These are phyloP conservation scores for Cutaneotrichosporon dermatis DNA, from an alignment of 1,284 basidiomycete genomes.

Conservation along the genomic window DNA sequence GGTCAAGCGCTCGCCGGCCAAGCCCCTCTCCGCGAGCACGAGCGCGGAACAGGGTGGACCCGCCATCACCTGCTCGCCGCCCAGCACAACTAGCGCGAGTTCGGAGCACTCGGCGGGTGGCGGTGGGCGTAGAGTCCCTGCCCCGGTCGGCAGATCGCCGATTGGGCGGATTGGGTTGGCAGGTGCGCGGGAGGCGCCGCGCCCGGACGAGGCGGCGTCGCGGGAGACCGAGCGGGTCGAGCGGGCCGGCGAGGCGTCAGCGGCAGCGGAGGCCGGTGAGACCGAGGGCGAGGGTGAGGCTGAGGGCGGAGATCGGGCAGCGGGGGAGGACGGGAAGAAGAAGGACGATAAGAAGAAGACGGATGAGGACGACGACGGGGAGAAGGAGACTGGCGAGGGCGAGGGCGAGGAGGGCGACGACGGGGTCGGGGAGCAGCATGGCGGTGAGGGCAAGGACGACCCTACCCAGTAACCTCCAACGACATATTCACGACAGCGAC, in stretches of 20 bases:
- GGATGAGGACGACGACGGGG: not conserved
- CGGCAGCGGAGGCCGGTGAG: not conserved
- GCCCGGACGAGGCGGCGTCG: not conserved
- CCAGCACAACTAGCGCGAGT: not conserved
- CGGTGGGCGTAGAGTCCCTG: not conserved
- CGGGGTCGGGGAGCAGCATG: not conserved
- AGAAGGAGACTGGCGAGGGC: not conserved
- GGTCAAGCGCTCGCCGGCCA: too few relatives aligned
- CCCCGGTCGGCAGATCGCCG: not conserved
- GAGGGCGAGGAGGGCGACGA: not conserved
- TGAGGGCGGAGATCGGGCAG: not conserved
- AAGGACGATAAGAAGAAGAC: not conserved
- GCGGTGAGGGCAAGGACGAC: not conserved
- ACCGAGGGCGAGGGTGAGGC: not conserved
- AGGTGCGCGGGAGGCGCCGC: constrained; percentile 7
- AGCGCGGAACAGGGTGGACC: too few relatives aligned
- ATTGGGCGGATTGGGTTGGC: constrained; percentile 10
- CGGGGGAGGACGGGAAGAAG: not conserved
- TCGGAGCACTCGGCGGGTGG: not conserved
- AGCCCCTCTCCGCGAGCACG: too few relatives aligned
- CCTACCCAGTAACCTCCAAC: too few relatives aligned
- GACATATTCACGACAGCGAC: too few relatives aligned
- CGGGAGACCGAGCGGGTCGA: too few relatives aligned
- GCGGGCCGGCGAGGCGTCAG: not conserved
- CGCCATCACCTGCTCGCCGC: not conserved